phyloP scores from a whole-genome alignment of 2,329 filamentous ascomycete species.

The Xylariaceae sp. region DNA sequence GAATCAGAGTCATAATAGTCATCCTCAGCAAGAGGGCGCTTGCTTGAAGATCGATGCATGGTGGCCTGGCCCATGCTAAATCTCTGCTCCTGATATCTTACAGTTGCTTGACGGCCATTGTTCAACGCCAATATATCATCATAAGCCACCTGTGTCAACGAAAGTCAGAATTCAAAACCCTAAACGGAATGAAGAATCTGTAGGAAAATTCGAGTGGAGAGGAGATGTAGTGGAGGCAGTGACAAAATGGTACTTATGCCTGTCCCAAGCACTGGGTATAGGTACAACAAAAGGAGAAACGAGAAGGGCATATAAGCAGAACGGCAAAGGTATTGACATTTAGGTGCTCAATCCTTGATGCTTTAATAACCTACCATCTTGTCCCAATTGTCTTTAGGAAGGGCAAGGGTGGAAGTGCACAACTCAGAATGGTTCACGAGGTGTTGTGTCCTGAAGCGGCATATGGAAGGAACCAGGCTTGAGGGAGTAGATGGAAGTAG shows the following conservation, averaged over 20 bases:
- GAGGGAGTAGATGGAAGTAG: too few species aligned
- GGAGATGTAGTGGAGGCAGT: background rate
- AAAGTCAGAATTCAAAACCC: background rate
- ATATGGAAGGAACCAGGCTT: too few species aligned
- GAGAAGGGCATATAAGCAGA: background rate
- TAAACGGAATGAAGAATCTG: background rate
- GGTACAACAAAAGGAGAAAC: background rate
- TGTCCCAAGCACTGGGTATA: background rate
- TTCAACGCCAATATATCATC: slow-evolving; percentile 32
- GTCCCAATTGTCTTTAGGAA: background rate
- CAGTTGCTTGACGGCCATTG: slow-evolving; percentile 28
- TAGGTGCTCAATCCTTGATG: background rate
- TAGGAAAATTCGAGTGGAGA: slow-evolving; percentile 1
- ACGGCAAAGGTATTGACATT: background rate
- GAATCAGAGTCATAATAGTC: slow-evolving; percentile 30
- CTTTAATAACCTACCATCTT: slow-evolving; percentile 26
- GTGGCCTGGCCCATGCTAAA: slow-evolving; percentile 11
- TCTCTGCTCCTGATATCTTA: slow-evolving; percentile 24
- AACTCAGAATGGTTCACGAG: background rate
- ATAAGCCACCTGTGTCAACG: slow-evolving; percentile 31
- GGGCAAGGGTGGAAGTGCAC: background rate
- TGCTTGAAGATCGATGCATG: slow-evolving; percentile 6
- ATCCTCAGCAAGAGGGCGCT: slow-evolving; percentile 26
- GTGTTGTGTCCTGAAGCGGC: background rate
- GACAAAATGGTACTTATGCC: background rate